Base-by-base conservation (phyloP, 768 basidiomycete genomes). In the Phylloporus sp. region DNA sequence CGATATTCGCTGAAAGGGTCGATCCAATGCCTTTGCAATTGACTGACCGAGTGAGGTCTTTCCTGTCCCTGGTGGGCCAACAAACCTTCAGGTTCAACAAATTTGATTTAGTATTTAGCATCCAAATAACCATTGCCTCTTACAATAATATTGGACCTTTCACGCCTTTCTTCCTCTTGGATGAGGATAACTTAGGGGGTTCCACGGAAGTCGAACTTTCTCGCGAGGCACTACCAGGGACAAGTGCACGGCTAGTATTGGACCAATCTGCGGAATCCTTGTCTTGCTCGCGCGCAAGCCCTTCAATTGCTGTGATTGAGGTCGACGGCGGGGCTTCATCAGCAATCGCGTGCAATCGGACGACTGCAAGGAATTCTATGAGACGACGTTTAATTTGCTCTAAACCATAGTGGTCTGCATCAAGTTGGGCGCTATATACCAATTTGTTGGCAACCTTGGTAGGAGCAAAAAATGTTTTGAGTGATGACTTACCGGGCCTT, bases 21-120 rank as follows among this genome's bases (percentile, higher is more conserved):
- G 72, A 21, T 77, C 75, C 8, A 96, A 75, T 0, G 90, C 85
- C 33, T 81, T 82, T 4, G 93, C 93, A 22, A 97, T 79, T 0
- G 87, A 90, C 55, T 87, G 85, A 0, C 93, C 93, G 2, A 97
- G 80, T 1, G 89, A 91, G 0, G 92, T 96, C 68, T 95, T 94
- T 27, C 90, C 92, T 0, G 84, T 86, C 3, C 92, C 92, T 0
- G 93, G 92, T 9, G 93, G 92, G 9, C 92, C 93, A 27, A 90
- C 86, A 44, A 93, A 87, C 55, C 87, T 84, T 56, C n/a, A 40
- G 13, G 4, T 22, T 24, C 27, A 37, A 4, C 13, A 1, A 21
- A 32, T 21, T 46, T 11, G 6, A 29, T 33, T 29, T 24, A 35
- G 10, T 17, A 6, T 36, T 40, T 31, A 15, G 34, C 9, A 5